Base-by-base conservation (phyloP, 2,329 filamentous ascomycete species). In the Setomelanomma holmii region DNA sequence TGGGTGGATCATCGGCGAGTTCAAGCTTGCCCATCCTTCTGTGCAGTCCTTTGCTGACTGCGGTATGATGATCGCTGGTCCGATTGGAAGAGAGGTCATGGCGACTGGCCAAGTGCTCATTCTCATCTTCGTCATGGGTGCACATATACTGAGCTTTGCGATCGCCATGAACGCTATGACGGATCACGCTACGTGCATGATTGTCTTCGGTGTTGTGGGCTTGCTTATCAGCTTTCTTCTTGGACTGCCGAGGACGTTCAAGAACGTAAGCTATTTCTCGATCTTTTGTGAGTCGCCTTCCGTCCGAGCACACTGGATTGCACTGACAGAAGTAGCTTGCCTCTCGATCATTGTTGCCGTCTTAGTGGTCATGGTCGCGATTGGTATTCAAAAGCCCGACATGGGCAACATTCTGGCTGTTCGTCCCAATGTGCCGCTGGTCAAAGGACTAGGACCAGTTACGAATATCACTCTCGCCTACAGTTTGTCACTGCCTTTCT, bases 391-490 rank as follows among this genome's bases (percentile, higher is more conserved):
- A 34, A 76, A 78, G 40, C 78, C 78, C 14, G 75, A 76, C 42
- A 56, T 55, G 33, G 68, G 64, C 39, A 48, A 68, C 23, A 56
- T 72, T n/a, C 36, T 67, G 35, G 58, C 60, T 16, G 55, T 73
- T 5, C 58, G 56, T 12, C 59, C 57, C 5, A 45, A 60, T 19
- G 33, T 67, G 11, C 51, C 66, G 4, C 43, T 71, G 11, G 53
- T 69, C 22, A 63, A 63, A 41, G 67, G 65, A 11, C 42, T 74
- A 1, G 61, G 57, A 12, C 66, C 72, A 7, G 66, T 69, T 8
- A 62, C 74, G 56, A 90, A 90, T 75, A 90, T 91, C 46, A 80
- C 89, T 54, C 85, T 91, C 54, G 87, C 89, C 49, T 91, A 88
- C 76, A 83, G 84, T 70, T 64, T 46, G 66, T 61, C 30, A 11